Evolutionary conservation across 1,284 basidiomycete species (phyloP).

Genomic region (Ustilago loliicola): DNA sequence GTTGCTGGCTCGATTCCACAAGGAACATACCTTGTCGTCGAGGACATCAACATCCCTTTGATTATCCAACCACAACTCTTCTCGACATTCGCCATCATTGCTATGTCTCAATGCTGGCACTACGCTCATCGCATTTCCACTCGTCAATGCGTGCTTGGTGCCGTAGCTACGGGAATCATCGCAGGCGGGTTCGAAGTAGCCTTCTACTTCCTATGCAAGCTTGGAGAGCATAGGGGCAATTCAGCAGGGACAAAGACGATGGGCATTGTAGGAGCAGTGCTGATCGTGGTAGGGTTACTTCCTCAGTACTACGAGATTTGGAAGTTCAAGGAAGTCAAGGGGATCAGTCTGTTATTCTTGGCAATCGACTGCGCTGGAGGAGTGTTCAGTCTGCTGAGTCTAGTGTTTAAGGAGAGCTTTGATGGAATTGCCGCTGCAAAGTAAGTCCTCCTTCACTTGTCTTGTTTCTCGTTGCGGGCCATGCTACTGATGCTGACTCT

Average conservation of each 20-base stretch:
- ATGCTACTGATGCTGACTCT: not conserved
- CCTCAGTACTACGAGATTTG: constrained; percentile 79
- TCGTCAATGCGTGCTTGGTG: constrained; percentile 71
- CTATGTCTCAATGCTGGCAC: constrained; percentile 76
- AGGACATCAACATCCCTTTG: constrained; percentile 79
- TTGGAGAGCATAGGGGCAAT: constrained; percentile 73
- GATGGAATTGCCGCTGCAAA: constrained; percentile 76
- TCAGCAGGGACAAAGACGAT: constrained; percentile 75
- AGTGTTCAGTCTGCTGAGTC: constrained; percentile 78
- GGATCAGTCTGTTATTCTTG: constrained; percentile 81
- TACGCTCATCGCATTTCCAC: constrained; percentile 73
- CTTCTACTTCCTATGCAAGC: constrained; percentile 73
- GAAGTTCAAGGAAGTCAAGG: constrained; percentile 78
- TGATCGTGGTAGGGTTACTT: constrained; percentile 77
- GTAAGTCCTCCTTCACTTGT: not conserved
- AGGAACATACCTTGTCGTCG: constrained; percentile 79
- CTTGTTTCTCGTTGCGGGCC: too few relatives aligned
- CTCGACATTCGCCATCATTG: constrained; percentile 76
- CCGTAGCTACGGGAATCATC: constrained; percentile 71
- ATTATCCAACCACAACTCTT: constrained; percentile 82
- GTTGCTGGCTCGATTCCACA: constrained; percentile 77
- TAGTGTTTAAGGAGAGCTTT: constrained; percentile 79
- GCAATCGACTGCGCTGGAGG: constrained; percentile 80
- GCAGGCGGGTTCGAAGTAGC: constrained; percentile 77
- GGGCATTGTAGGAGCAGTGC: constrained; percentile 77